Evolutionary conservation across 495 filamentous ascomycete genomes (phyloP).

Genomic region (Aspergillus nidulans): DNA sequence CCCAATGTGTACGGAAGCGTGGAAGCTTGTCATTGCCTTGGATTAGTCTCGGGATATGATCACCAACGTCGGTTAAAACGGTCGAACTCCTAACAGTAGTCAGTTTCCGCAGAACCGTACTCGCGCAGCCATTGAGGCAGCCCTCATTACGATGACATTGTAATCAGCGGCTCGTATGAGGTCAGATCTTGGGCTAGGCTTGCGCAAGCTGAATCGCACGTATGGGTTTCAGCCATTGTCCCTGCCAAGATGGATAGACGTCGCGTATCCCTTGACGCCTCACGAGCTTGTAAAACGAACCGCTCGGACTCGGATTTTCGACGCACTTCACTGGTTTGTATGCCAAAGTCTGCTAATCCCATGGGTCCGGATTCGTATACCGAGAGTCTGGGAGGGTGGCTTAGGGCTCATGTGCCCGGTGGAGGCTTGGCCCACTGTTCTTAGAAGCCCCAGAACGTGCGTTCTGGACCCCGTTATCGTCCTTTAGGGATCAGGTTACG

Average conservation of each 20-base stretch:
- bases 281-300: not conserved
- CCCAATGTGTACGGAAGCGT: not conserved
- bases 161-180: conserved; percentile 1
- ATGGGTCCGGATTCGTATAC: conserved; percentile 15
- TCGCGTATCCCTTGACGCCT: conserved; percentile 11
- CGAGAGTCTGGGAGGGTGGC: conserved; percentile 12
- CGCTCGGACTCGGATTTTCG: not conserved
- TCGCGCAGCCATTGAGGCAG: not conserved
- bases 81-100: conserved; percentile 16
- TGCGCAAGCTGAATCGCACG: conserved; percentile 15
- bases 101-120: not conserved
- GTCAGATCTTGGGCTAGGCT: conserved; percentile 11
- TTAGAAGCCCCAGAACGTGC: conserved; percentile 19
- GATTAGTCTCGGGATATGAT: not conserved
- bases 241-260: conserved; percentile 7
- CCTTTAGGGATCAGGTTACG: not conserved
- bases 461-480: conserved; percentile 8
- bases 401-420: conserved; percentile 18
- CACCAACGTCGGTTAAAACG: conserved; percentile 23
- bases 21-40: not conserved
- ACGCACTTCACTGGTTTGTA: not conserved
- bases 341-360: not conserved
- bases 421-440: conserved; percentile 11
- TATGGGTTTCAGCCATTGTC: conserved; percentile 17
- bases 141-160: conserved; percentile 11